A percentile compares a stretch with the other conserved stretches of the same genome.
Conservation (phyloP, 2,329 filamentous ascomycete species). For the Sporothrix brasiliensis region DNA sequence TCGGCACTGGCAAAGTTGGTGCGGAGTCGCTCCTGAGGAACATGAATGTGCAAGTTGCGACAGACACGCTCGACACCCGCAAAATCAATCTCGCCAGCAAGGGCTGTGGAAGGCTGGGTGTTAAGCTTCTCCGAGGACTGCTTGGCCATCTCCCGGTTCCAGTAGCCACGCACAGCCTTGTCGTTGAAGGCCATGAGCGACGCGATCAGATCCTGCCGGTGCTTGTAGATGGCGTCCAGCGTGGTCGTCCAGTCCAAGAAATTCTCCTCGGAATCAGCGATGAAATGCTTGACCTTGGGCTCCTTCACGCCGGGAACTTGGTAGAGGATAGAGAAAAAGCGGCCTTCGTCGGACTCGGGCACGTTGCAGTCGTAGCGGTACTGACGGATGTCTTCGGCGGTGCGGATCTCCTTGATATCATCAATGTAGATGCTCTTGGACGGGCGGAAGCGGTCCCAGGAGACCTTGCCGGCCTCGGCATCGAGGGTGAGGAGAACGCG, state of each 20-base stretch:
- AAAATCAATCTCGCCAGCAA: constrained; percentile 72
- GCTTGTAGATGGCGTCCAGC: constrained; percentile 79
- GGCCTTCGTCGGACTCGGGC: constrained; percentile 65
- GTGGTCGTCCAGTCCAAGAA: constrained; percentile 82
- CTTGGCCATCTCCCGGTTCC: constrained; percentile 80
- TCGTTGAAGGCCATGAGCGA: constrained; percentile 85
- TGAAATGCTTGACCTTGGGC: constrained; percentile 84
- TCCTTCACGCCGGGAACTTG: constrained; percentile 76
- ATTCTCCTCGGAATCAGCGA: constrained; percentile 72
- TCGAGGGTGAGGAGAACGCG: constrained; percentile 74
- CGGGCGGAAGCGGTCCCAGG: constrained; percentile 78
- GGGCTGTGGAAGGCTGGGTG: constrained; percentile 50
- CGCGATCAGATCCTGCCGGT: constrained; percentile 87
- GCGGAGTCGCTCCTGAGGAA: constrained; percentile 72
- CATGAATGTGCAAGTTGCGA: constrained; percentile 88
- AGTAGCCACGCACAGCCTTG: constrained; percentile 79
- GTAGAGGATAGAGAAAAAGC: constrained; percentile 91
- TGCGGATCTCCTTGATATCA: constrained; percentile 88
- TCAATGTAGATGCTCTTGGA: constrained; percentile 91
- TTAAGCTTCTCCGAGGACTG: constrained; percentile 51
- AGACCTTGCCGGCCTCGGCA: constrained; percentile 80
- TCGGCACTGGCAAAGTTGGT: constrained; percentile 76
- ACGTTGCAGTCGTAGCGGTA: constrained; percentile 84
- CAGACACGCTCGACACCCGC: constrained; percentile 80
- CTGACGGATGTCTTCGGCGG: constrained; percentile 80